phyloP scores from a whole-genome alignment of 305 asterid species.

The Solanum hybrid region DNA sequence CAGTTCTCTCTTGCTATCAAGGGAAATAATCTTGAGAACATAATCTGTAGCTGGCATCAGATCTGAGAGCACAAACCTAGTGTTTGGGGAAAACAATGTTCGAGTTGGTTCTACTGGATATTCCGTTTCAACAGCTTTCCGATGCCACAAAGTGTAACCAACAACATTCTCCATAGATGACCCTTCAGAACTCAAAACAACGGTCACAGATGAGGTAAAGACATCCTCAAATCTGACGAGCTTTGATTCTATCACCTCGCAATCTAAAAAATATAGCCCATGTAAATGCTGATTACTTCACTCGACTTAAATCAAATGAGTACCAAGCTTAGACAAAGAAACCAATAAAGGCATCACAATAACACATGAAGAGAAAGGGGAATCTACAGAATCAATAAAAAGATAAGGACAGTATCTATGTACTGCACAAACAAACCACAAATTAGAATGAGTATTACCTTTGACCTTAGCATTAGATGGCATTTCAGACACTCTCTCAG shows the following conservation, averaged over 20 bases:
- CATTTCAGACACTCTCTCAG: conserved; percentile 28
- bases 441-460: conserved; percentile 1
- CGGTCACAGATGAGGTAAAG: conserved; percentile 34
- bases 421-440: not conserved
- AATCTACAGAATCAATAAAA: not conserved
- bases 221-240: conserved; percentile 51
- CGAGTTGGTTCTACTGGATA: conserved; percentile 56
- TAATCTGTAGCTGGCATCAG: conserved; percentile 48
- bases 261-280: conserved; percentile 30
- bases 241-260: conserved; percentile 26
- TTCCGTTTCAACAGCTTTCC: conserved; percentile 42
- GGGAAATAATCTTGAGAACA: conserved; percentile 40
- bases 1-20: conserved; percentile 33
- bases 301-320: not conserved
- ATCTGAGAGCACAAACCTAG: conserved; percentile 42
- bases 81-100: conserved; percentile 38
- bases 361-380: not conserved
- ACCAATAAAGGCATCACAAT: not conserved
- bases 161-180: conserved; percentile 23
- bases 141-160: conserved; percentile 57
- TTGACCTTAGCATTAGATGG: conserved; percentile 30
- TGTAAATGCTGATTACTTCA: not conserved
- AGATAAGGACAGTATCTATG: not conserved
- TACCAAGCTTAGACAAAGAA: conserved; percentile 4
- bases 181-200: conserved; percentile 32